Evolutionary conservation across 208 protist species (phyloP), one percentile per base, ranked within the genome.

Genomic region (Spongospora subterranea): DNA sequence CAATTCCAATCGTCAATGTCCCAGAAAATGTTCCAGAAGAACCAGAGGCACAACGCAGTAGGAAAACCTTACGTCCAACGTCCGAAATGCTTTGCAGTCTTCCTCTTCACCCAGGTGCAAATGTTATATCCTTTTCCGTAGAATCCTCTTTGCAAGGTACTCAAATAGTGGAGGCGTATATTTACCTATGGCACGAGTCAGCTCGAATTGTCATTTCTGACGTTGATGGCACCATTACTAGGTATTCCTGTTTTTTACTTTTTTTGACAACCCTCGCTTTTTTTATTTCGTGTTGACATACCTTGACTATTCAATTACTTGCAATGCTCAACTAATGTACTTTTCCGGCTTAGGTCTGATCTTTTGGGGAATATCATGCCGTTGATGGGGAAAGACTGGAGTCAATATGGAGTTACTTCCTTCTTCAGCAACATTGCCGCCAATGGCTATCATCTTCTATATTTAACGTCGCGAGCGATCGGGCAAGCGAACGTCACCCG

Each of bases 141-240:
- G 82, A 65, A 0, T 92, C 91, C 0, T 13, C 88, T 24, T 35
- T 92, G 24, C 89, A 89, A 45, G 92, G 90, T 29, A 77, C 46
- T 13, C 92, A 94, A 66, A 96, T 66, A 32, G 45, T 94, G 82
- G 93, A 93, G n/a, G 95, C 95, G 82, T 94, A 93, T 76, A 96
- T 99, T 41, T 99, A 97, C 90, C 94, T 99, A 24, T 99, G 96
- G 96, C 92, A 96, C n/a, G 94, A 94, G 90, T 94, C 90, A 0
- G 95, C 95, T 77, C 97, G 97, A 88, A 94, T 99, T 91, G 96
- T 99, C 43, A 96, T 99, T 66, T 98, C 96, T 50, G 98, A 99
- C 93, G 95, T 99, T 35, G 98, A 99, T 94, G 98, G 98, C 66
- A 99, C 98, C 0, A 98, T 99, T 90, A 99, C 98, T 0, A 98